Conservation (phyloP, 2,329 filamentous ascomycete species). For the Fonsecaea pedrosoi region DNA sequence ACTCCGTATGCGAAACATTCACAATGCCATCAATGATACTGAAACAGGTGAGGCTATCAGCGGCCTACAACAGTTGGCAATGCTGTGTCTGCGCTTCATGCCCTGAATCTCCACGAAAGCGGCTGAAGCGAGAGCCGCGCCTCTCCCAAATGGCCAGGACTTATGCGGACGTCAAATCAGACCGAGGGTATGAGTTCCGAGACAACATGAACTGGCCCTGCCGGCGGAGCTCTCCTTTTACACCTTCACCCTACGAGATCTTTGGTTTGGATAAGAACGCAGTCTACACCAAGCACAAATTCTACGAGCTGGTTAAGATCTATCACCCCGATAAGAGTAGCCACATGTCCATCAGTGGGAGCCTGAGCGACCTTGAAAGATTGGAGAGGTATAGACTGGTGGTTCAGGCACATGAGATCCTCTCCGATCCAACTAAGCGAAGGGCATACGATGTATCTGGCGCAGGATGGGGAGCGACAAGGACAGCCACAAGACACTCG, state of each 20-base stretch:
- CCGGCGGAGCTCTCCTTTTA: slow-evolving; percentile 26
- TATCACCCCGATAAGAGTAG: slow-evolving; percentile 82
- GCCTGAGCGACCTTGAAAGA: slow-evolving; percentile 54
- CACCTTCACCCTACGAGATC: slow-evolving; percentile 89
- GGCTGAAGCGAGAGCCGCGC: slow-evolving; percentile 26
- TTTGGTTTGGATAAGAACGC: slow-evolving; percentile 67
- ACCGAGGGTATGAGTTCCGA: slow-evolving; percentile 38
- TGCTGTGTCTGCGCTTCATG: slow-evolving; percentile 42
- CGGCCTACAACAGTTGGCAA: slow-evolving; percentile 49
- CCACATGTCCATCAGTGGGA: slow-evolving; percentile 44
- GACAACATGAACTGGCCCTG: slow-evolving; percentile 42
- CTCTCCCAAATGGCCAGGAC: slow-evolving; percentile 39
- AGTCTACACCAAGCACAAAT: slow-evolving; percentile 81
- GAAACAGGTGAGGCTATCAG: slow-evolving; percentile 53
- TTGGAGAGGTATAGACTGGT: slow-evolving; percentile 91
- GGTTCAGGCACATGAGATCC: slow-evolving; percentile 84
- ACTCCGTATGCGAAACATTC: neutral
- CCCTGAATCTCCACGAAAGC: slow-evolving; percentile 39
- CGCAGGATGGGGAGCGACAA: slow-evolving; percentile 70
- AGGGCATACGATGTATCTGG: slow-evolving; percentile 82
- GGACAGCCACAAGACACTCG: slow-evolving; percentile 38
- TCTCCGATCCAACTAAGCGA: slow-evolving; percentile 80
- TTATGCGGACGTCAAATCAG: slow-evolving; percentile 47
- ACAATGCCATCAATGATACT: slow-evolving; percentile 46
- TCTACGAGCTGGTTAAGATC: slow-evolving; percentile 90